Evolutionary conservation across 371 early-diverging fungal genomes (phyloP), one percentile per base, ranked within the genome.

Genomic region (Mucor sp.): DNA sequence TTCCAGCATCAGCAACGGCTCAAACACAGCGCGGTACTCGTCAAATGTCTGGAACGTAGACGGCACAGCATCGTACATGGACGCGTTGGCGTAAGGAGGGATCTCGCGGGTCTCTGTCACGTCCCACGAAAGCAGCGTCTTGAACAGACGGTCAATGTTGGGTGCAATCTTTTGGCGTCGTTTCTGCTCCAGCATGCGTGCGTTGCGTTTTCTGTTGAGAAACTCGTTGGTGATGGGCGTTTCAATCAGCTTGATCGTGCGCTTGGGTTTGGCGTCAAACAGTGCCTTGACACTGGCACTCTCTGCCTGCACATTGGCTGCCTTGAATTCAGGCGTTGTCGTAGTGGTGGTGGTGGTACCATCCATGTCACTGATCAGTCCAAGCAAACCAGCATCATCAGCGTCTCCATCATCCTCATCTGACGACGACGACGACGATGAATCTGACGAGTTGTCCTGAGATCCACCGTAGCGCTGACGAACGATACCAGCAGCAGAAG

Each of bases 1-100:
- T 74, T 98, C 98, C 8, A 94, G 71, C 17, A 95, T 65, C 47
- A 95, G 60, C 47, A 98, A 70, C 0, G 96, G 96, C 73, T 95
- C 95, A 70, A 97, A 93, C 1, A 79, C 72, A 9, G 66, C 58
- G 5, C 75, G 70, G 69, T 97, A 98, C 47, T 89, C 86, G 9
- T 81, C 69, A 28, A 82, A 83, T 21, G 80, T 74, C 0, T 74
- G 63, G 62, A 94, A 97, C 1, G 41, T 66, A 9, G 87, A 75
- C 0, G 90, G 89, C 3, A 97, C 85, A 3, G 47, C 17, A 6
- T 63, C 77, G 23, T 80, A 80, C 33, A 66, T 71, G 33, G 50
- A 61, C 14, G 23, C 58, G 2, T 55, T 53, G 0, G 69, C 53
- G 32, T 76, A 69, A 0, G 85, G 87, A 4, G 87, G 87, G 0